Conservation (phyloP, 148 eudicot species). For the Polygonum maritimum region DNA sequence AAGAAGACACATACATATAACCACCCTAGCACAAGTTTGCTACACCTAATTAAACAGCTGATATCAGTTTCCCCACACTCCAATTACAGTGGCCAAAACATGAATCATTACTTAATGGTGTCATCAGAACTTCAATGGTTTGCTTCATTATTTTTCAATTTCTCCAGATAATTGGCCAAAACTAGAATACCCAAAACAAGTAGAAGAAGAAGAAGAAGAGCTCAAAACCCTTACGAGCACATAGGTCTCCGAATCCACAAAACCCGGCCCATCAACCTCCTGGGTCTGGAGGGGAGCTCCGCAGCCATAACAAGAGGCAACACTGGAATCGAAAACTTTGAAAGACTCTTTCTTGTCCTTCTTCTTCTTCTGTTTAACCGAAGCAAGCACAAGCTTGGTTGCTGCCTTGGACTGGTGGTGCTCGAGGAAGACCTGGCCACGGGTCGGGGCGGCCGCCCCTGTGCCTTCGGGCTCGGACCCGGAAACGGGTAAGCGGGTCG, state of each 20-base stretch:
- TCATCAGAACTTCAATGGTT: neutral
- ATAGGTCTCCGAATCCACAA: slow-evolving; percentile 65
- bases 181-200: neutral
- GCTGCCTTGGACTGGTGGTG: slow-evolving; percentile 44
- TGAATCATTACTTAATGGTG: neutral
- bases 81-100: neutral
- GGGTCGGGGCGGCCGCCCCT: slow-evolving; percentile 66
- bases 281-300: slow-evolving; percentile 82
- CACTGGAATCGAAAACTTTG: slow-evolving; percentile 18
- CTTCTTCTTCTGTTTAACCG: slow-evolving; percentile 37
- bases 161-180: neutral
- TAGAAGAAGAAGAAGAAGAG: neutral
- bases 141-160: neutral
- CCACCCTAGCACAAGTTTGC: neutral
- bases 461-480: slow-evolving; percentile 37
- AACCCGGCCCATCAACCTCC: slow-evolving; percentile 80
- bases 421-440: slow-evolving; percentile 62
- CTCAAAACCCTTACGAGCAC: slow-evolving; percentile 39
- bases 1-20: neutral
- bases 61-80: neutral
- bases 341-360: slow-evolving; percentile 25
- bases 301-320: slow-evolving; percentile 73
- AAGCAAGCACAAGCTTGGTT: slow-evolving; percentile 26
- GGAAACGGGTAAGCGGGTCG: slow-evolving; percentile 13
- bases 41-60: neutral